phyloP scores from a whole-genome alignment of 306 rosid genomes.

The Begonia masoniana region DNA sequence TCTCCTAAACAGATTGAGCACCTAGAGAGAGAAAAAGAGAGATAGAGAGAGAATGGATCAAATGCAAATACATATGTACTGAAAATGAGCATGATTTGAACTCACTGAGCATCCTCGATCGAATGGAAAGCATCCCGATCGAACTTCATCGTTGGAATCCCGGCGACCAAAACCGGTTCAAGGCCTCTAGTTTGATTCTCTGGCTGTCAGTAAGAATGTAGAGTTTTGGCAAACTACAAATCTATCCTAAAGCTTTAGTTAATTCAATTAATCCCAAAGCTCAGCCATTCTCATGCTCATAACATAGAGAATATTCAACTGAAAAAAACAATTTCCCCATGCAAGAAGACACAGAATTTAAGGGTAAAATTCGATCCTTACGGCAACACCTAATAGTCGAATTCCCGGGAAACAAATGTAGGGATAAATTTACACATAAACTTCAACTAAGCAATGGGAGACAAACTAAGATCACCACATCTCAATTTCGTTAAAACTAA shows the following conservation, averaged over 20 bases:
- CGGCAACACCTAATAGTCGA: no score
- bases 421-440: no score
- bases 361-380: no score
- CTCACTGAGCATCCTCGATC: constrained; percentile 76
- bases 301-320: no score
- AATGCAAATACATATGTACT: neutral
- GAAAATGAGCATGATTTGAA: constrained; percentile 5
- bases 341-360: no score
- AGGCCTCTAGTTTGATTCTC: constrained; percentile 51
- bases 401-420: no score
- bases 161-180: constrained; percentile 68
- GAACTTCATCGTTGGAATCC: constrained; percentile 87
- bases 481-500: no score
- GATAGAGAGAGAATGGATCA: neutral
- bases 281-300: no score
- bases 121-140: constrained; percentile 71
- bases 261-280: no score
- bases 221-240: constrained; percentile 16
- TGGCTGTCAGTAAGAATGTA: constrained; percentile 66
- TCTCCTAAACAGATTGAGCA: constrained; percentile 89
- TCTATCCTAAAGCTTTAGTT: neutral
- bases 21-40: constrained; percentile 19
- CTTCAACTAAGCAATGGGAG: no score
- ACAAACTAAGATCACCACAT: no score
- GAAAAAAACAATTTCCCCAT: no score